Evolutionary conservation across 202 grass and related monocot genomes (phyloP), one percentile per base, ranked within the genome.

Genomic region (Panicum hallii): DNA sequence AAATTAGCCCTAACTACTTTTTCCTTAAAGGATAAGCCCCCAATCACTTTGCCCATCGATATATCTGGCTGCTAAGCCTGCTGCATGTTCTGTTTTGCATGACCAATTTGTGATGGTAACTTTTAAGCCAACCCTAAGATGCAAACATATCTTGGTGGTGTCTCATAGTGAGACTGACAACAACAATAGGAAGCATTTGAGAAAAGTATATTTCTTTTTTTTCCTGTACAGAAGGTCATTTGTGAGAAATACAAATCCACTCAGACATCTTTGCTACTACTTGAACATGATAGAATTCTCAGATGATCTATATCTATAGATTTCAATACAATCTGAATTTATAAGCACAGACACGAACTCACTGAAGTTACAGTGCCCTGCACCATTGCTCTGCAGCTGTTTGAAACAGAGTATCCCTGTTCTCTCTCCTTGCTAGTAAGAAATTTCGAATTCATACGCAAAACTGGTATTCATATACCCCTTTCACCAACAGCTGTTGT

Each of bases 371-470:
- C 3, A 17, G 12, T 83, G 36, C 10, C 28, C 26, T 23, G 23
- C 42, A 45, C 6, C 47, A 13, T 74, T 46, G 38, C 2, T 66
- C 26, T 26, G 32, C 11, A 64, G 3, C 46, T 70, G 54, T n/a
- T 17, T 67, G 58, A 73, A 73, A 26, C 17, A 80, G 52, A 66
- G 49, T 26, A 11, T 70, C n/a, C 26, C 34, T 57, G 16, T 60
- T 8, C 6, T 79, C 22, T 52, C 19, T 52, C 10, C 49, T 74
- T 83, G 28, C 42, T 41, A 43, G 17, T 77, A 11, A 70, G 32
- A 56, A 22, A 79, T 22, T 83, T 72, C 9, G 0, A 22, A 34
- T 63, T 68, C 43, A 36, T 42, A 50, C 44, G 70, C 70, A 75
- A 69, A 75, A 14, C 28, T 68, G 15, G 40, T 62, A 4, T 30